Evolutionary conservation across 2,329 filamentous ascomycete species (phyloP), one percentile per base, ranked within the genome.

Genomic region (Hypoxylon sp.): DNA sequence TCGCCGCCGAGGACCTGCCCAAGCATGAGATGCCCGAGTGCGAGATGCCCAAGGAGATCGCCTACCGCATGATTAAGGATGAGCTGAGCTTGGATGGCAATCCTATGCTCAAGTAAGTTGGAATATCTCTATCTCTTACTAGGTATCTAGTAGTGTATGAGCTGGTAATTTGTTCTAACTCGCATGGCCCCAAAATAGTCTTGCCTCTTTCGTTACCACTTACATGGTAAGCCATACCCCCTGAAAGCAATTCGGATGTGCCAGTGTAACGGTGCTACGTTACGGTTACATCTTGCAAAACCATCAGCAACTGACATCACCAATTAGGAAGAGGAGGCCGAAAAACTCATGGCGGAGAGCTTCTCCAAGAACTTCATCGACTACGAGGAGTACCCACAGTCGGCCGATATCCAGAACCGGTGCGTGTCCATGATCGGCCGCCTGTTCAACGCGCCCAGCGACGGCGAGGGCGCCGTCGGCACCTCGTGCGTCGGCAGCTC

Each of bases 51-150:
- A 89, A 87, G 71, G 91, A 97, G 70, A 87, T 97, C 54, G 94
- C 94, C n/a, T 97, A 97, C 78, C 90, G 93, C 50, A 91, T 97
- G 91, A 97, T 97, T 84, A 94, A 93, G 82, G 94, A 97, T 77
- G 92, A 97, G 75, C 83, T 97, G 68, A 95, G 91, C 68, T 83
- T 97, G 54, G 94, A 98, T 76, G 93, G 93, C 58, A 96, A 94
- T 71, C 93, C 93, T 7, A 94, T 93, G 84, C 85, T 97, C 67
- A 92, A 90, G 89, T 91, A 80, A 70, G 84, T 74, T 7, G 24
- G 15, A 3, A 24, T 11, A 44, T 15, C 15, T 39, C 4, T 39
- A 37, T n/a, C n/a, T n/a, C n/a, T n/a, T n/a, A n/a, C n/a, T n/a
- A n/a, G n/a, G n/a, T n/a, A n/a, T n/a, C n/a, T 34, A 10, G 32